These are phyloP conservation scores for Sporothrix brunneoviolacea DNA, from an alignment of 2,329 filamentous ascomycete species.

Conservation along the genomic window DNA sequence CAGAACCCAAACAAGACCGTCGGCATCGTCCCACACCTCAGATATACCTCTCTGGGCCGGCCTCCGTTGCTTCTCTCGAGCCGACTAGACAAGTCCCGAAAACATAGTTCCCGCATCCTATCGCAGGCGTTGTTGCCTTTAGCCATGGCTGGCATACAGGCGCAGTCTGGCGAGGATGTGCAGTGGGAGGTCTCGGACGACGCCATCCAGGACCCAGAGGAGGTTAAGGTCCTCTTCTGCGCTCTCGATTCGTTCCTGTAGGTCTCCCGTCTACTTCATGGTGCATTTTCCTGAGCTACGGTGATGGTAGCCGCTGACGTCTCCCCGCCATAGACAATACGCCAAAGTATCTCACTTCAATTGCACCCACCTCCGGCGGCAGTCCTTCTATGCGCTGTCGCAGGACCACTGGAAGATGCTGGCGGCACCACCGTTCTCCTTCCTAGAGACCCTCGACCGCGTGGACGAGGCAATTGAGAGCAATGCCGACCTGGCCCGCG, in stretches of 20 bases:
- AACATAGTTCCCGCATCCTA: too few relatives aligned
- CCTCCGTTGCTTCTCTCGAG: too few relatives aligned
- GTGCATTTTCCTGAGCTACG: not conserved
- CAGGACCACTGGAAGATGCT: conserved; percentile 78
- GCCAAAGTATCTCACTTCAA: conserved; percentile 80
- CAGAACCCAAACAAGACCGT: too few relatives aligned
- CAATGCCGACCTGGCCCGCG: conserved; percentile 76
- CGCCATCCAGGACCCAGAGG: conserved; percentile 58
- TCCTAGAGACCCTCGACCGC: conserved; percentile 68
- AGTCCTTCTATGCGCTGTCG: conserved; percentile 88
- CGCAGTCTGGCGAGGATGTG: not conserved
- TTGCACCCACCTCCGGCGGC: conserved; percentile 81
- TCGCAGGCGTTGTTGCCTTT: not conserved
- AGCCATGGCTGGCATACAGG: not conserved
- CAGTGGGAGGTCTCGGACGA: conserved; percentile 15
- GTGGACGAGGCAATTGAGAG: conserved; percentile 83
- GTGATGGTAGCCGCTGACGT: not conserved
- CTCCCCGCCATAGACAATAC: conserved; percentile 60
- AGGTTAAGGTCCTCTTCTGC: conserved; percentile 70
- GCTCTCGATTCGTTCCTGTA: conserved; percentile 87
- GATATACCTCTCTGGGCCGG: too few relatives aligned
- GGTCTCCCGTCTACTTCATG: conserved; percentile 28
- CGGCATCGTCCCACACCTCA: too few relatives aligned
- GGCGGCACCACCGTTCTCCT: conserved; percentile 71
- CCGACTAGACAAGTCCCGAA: too few relatives aligned